Evolutionary conservation across 2,329 filamentous ascomycete genomes (phyloP), one percentile per base, ranked within the genome.

Genomic region (Cladobotryum protrusum): DNA sequence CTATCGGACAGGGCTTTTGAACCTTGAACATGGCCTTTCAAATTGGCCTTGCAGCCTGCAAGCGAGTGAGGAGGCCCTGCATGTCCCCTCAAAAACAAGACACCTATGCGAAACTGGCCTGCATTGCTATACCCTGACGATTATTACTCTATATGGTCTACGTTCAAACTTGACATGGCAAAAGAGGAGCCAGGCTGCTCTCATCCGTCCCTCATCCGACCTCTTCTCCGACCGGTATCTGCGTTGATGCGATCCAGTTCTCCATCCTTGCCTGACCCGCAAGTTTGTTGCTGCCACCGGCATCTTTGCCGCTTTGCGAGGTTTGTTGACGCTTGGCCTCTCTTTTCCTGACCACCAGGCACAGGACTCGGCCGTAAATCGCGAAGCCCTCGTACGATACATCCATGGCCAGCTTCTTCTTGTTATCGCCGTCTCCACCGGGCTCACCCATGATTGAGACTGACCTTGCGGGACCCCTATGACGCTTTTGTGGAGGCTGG

Each of bases 361-460:
- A 97, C 20, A 99, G 74, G 43, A 96, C 89, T 58, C 89, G 86
- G 11, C 93, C 90, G 70, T 96, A 95, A 63, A 99, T 96, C 60
- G 86, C 88, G 70, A 97, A 97, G 8, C 93, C 92, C 61, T 97
- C 90, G 69, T 97, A 99, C 13, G 83, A 85, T 20, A 92, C 93
- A 54, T 86, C 85, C 73, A 96, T 81, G 17, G 79, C 81, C 59
- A 95, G 72, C 67, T 96, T 97, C 74, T 99, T 96, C 71, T 96
- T 95, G 62, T 95, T 87, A 50, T 87, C 83, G 9, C 66, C 65
- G 15, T 64, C 64, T 24, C 50, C 69, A 19, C 61, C 61, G 43
- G 48, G 54, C 44, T 62, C 61, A 29, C 24, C 24, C 24, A 8
- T 6, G 24, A 9, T 29, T 33, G 56, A 57, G 43, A 62, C 64